phyloP scores from a whole-genome alignment of 1,284 basidiomycete species.

The Meira miltonrushii region DNA sequence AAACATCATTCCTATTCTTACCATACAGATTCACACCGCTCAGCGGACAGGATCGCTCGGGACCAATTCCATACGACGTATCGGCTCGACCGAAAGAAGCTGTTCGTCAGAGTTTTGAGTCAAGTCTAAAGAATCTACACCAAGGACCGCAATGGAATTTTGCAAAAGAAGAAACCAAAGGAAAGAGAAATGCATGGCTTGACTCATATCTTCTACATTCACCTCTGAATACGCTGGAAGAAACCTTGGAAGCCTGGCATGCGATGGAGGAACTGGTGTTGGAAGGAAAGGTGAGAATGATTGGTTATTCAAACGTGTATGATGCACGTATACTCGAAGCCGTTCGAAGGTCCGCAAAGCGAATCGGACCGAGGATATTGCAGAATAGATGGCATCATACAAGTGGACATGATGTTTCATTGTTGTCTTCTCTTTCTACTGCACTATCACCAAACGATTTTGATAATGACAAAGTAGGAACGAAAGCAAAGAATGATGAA shows the following conservation, averaged over 20 bases:
- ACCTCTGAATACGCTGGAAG: slow-evolving; percentile 35
- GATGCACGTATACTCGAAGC: slow-evolving; percentile 40
- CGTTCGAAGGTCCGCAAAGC: slow-evolving; percentile 17
- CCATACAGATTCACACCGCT: slow-evolving; percentile 31
- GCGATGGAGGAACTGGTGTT: slow-evolving; percentile 41
- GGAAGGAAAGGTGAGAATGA: slow-evolving; percentile 34
- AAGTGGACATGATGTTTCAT: slow-evolving; percentile 47
- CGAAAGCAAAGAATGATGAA: neutral
- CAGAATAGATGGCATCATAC: slow-evolving; percentile 49
- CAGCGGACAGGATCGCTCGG: slow-evolving; percentile 34
- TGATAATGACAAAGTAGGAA: neutral
- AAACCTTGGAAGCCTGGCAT: slow-evolving; percentile 42
- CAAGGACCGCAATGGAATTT: slow-evolving; percentile 11
- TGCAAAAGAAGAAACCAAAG: neutral
- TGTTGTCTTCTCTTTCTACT: slow-evolving; percentile 37
- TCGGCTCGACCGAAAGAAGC: slow-evolving; percentile 30
- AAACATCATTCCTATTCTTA: neutral
- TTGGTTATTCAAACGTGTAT: slow-evolving; percentile 41
- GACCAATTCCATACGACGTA: slow-evolving; percentile 29
- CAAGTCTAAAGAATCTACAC: slow-evolving; percentile 28
- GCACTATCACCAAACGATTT: slow-evolving; percentile 40
- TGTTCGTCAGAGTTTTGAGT: slow-evolving; percentile 29
- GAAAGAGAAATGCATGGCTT: slow-evolving; percentile 28
- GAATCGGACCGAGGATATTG: slow-evolving; percentile 18
- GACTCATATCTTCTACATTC: slow-evolving; percentile 46